Percentiles rank a stretch among this genome's conserved stretches.
phyloP scores from a whole-genome alignment of 352 stramenopile genomes.

The Aphanomyces cochlioides region DNA sequence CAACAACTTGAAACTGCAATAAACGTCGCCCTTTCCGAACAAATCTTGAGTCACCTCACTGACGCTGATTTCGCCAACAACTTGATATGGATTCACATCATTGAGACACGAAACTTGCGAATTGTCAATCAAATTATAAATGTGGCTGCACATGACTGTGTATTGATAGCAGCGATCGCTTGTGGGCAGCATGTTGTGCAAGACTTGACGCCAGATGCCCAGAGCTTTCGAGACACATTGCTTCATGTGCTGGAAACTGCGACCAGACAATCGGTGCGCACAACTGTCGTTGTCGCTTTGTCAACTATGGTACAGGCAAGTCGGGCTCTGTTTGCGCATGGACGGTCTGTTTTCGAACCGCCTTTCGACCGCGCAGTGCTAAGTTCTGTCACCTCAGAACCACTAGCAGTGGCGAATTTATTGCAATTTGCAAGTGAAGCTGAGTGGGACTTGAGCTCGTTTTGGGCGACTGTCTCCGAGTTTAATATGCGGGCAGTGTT shows the following conservation, averaged over 20 bases:
- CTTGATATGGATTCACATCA: conserved; percentile 22
- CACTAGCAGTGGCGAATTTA: background rate
- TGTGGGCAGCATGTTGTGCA: conserved; percentile 5
- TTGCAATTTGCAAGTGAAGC: conserved; percentile 4
- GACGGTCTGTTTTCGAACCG: background rate
- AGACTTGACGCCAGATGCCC: background rate
- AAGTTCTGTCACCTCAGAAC: conserved; percentile 1
- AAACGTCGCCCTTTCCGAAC: conserved; percentile 49
- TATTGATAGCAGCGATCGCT: conserved; percentile 11
- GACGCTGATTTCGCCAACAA: conserved; percentile 16
- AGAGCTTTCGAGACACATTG: background rate
- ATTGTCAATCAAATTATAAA: conserved; percentile 9
- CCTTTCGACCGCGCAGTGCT: conserved; percentile 3
- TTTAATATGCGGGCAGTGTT: conserved; percentile 4
- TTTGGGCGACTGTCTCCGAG: conserved; percentile 9
- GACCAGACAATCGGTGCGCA: background rate
- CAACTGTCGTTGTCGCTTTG: background rate
- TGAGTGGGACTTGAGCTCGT: background rate
- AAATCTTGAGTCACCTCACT: conserved; percentile 61
- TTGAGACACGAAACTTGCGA: conserved; percentile 48
- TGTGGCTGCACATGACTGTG: background rate
- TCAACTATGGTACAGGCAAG: background rate
- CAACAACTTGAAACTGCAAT: conserved; percentile 48
- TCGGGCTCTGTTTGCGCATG: background rate
- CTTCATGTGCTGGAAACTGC: background rate